Conservation (phyloP, 1,139 yeast genomes). For the Geotrichum bryndzae region DNA sequence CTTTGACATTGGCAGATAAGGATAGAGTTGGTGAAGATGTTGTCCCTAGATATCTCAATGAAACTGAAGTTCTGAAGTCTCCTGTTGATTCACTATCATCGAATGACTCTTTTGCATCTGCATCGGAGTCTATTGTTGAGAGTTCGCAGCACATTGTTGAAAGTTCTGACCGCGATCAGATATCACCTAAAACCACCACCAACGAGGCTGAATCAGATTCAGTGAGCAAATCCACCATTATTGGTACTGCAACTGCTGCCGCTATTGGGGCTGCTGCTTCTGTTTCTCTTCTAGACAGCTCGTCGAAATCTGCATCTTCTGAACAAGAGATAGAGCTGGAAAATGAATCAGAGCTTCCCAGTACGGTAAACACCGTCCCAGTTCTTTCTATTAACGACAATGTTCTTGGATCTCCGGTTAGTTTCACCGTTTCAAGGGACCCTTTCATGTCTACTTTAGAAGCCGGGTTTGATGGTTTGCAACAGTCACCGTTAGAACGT, state of each 20-base stretch:
- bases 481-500: not conserved
- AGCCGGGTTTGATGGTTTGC: not conserved
- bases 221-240: not conserved
- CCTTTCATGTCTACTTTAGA: constrained; percentile 1
- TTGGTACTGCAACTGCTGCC: not conserved
- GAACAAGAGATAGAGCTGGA: not conserved
- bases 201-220: not conserved
- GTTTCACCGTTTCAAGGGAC: not conserved
- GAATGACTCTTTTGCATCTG: not conserved
- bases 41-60: not conserved
- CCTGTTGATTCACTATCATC: constrained; percentile 1
- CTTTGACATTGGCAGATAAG: not conserved
- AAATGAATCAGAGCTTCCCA: not conserved
- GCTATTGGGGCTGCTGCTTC: not conserved
- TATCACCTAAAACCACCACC: not conserved
- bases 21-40: not conserved
- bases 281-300: not conserved
- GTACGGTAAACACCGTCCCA: not conserved
- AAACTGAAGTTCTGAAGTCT: not conserved
- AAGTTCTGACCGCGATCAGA: not conserved
- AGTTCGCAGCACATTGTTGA: not conserved
- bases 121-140: not conserved
- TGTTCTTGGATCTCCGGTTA: not conserved
- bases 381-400: not conserved
- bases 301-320: not conserved